Conservation (phyloP, 805 yeast species). For the Hanseniaspora lachancei region DNA sequence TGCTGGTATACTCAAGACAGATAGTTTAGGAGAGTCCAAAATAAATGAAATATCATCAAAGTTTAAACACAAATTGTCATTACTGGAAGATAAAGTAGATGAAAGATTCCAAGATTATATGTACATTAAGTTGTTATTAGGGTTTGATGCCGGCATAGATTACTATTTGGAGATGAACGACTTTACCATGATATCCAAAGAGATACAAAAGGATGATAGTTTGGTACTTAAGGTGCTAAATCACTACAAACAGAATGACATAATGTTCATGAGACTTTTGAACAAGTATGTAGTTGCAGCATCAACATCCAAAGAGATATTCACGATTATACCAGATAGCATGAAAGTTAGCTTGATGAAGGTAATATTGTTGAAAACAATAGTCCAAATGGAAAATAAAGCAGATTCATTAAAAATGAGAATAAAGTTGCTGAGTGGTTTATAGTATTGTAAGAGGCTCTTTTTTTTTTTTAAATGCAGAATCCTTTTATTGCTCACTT, state of each 20-base stretch:
- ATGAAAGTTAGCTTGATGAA: not conserved
- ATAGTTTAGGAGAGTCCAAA: not conserved
- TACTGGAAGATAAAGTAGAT: not conserved
- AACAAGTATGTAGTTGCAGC: not conserved
- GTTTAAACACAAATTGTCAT: not conserved
- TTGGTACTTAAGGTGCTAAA: not conserved
- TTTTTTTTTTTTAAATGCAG: too few relatives aligned
- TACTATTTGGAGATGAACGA: slow-evolving; percentile 1
- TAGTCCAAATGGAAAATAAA: not conserved
- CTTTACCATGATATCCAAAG: not conserved
- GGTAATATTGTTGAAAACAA: not conserved
- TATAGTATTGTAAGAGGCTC: not conserved
- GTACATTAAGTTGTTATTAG: not conserved
- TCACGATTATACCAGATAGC: not conserved
- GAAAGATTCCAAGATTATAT: not conserved
- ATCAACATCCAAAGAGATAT: not conserved
- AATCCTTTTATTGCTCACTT: too few relatives aligned
- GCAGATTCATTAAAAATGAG: not conserved
- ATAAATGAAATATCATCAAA: not conserved
- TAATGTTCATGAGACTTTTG: not conserved
- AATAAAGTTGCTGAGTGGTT: not conserved
- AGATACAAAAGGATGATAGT: not conserved
- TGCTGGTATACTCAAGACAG: not conserved
- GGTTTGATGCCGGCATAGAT: not conserved
- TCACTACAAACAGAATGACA: not conserved